Evolutionary conservation across 495 filamentous ascomycete genomes (phyloP).

Genomic region (Entonaema liquescens): DNA sequence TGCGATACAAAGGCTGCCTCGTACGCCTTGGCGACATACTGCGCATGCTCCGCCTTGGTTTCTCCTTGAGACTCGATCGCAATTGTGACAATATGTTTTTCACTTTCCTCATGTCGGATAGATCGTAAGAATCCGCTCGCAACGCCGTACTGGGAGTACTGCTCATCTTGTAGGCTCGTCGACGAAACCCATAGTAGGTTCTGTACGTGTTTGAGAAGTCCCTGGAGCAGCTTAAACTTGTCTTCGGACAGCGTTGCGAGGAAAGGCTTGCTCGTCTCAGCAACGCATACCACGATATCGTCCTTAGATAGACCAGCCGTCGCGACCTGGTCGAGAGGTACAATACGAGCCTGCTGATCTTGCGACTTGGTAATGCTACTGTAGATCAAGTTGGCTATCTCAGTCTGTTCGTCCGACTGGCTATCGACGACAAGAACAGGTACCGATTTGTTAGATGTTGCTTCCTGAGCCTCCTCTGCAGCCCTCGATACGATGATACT

Average conservation of each 20-base stretch:
- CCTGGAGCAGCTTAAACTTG: slow-evolving; percentile 44
- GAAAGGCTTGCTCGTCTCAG: slow-evolving; percentile 55
- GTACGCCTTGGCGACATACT: slow-evolving; percentile 34
- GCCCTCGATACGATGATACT: slow-evolving; percentile 55
- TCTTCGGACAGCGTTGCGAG: slow-evolving; percentile 51
- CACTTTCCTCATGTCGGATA: slow-evolving; percentile 42
- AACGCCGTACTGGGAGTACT: slow-evolving; percentile 40
- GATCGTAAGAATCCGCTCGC: slow-evolving; percentile 44
- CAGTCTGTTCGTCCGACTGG: slow-evolving; percentile 20
- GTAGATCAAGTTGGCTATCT: slow-evolving; percentile 27
- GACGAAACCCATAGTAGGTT: slow-evolving; percentile 48
- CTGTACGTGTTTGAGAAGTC: slow-evolving; percentile 44
- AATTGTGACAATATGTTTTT: slow-evolving; percentile 43
- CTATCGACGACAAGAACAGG: slow-evolving; percentile 32
- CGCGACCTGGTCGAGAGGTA: slow-evolving; percentile 25
- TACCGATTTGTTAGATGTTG: background rate
- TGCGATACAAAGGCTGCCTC: slow-evolving; percentile 33
- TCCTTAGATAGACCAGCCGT: slow-evolving; percentile 19
- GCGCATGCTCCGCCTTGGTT: background rate
- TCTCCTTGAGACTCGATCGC: slow-evolving; percentile 36
- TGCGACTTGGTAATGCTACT: background rate
- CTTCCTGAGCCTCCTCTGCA: slow-evolving; percentile 19
- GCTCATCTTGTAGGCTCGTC: slow-evolving; percentile 11
- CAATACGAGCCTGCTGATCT: slow-evolving; percentile 14
- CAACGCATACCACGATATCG: slow-evolving; percentile 53